Conservation (phyloP, 2,329 filamentous ascomycete species). For the Aspergillus floridensis region DNA sequence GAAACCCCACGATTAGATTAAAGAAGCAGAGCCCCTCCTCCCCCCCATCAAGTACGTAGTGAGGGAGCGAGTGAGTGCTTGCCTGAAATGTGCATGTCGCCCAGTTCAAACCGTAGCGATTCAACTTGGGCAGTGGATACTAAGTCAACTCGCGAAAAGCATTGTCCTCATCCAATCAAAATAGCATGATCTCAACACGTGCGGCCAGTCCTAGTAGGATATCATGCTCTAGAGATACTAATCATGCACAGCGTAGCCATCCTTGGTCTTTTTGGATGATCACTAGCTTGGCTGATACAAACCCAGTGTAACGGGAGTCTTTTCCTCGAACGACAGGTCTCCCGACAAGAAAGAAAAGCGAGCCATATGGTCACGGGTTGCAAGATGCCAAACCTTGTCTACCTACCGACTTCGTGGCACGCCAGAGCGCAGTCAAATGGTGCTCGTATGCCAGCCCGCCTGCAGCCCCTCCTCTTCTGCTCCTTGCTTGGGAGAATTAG, state of each 20-base stretch:
- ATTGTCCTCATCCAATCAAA: background rate
- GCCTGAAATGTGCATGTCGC: too few species aligned
- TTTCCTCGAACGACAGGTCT: background rate
- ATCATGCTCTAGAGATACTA: background rate
- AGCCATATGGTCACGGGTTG: background rate
- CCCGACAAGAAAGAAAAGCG: background rate
- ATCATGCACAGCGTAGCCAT: background rate
- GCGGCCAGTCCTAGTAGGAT: background rate
- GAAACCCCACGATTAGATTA: conserved; percentile 14
- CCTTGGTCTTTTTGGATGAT: background rate
- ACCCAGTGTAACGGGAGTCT: background rate
- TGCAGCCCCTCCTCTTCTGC: background rate
- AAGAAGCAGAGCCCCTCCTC: conserved; percentile 4
- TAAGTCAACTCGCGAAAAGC: background rate
- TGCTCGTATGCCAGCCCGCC: conserved; percentile 6
- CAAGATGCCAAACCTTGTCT: background rate
- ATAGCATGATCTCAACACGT: background rate
- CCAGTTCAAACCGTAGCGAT: background rate
- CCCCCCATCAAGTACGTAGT: background rate
- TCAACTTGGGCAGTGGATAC: background rate
- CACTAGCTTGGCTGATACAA: background rate
- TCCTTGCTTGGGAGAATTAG: conserved; percentile 21
- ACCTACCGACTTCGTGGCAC: conserved; percentile 8
- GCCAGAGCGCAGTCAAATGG: conserved; percentile 13
- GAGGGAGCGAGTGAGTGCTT: background rate